These are phyloP conservation scores for Suhomyces maxii DNA, from an alignment of 1,139 yeast species.

Conservation along the genomic window DNA sequence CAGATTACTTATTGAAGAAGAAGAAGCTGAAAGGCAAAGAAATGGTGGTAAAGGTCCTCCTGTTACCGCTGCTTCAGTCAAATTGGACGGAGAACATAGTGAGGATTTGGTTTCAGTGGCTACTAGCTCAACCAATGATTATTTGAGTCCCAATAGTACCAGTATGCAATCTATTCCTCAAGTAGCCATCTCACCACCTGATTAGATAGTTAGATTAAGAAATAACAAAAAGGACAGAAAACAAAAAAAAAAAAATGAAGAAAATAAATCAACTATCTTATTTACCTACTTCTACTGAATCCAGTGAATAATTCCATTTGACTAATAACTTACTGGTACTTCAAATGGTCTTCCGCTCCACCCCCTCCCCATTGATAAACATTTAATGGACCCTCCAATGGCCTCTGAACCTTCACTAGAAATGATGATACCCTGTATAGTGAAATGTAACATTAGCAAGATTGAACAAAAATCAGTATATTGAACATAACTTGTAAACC, in stretches of 20 bases:
- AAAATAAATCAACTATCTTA: too few relatives aligned
- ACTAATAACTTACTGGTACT: too few relatives aligned
- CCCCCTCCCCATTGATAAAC: not conserved
- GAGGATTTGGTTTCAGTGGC: conserved; percentile 4
- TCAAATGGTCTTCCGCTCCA: too few relatives aligned
- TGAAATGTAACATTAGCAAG: not conserved
- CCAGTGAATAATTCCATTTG: too few relatives aligned
- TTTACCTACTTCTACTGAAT: too few relatives aligned
- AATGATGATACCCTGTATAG: not conserved
- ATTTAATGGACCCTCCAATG: not conserved
- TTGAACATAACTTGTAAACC: too few relatives aligned
- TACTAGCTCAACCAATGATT: conserved; percentile 11
- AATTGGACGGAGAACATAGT: conserved; percentile 2
- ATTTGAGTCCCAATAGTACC: conserved; percentile 16
- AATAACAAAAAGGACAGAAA: not conserved
- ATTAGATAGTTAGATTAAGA: conserved; percentile 11
- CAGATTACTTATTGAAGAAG: conserved; percentile 70
- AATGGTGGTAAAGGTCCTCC: conserved; percentile 11
- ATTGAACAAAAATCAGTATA: too few relatives aligned
- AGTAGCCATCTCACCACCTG: conserved; percentile 44
- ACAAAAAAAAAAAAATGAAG: too few relatives aligned
- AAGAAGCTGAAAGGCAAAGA: conserved; percentile 33
- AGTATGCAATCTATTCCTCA: conserved; percentile 23
- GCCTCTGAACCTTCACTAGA: not conserved
- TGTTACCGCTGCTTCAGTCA: conserved; percentile 10